A percentile compares a stretch with the other conserved stretches of the same genome.
These are phyloP conservation scores for Margaritispora aquatica DNA, from an alignment of 495 filamentous ascomycete genomes.

Conservation along the genomic window DNA sequence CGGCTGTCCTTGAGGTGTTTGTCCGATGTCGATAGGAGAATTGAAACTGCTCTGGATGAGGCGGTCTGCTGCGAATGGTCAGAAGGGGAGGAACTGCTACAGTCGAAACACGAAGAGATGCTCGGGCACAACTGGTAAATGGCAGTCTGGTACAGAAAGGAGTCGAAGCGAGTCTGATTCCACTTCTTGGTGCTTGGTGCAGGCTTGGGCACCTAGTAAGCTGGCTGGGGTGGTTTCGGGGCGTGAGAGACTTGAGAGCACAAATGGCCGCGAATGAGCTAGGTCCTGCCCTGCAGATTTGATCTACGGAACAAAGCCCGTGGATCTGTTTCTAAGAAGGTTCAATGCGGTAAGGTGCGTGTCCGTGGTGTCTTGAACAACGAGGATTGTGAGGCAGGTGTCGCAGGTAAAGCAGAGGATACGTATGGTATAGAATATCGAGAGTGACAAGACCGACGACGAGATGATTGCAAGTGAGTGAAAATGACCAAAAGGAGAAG, in stretches of 20 bases:
- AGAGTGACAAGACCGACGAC: neutral
- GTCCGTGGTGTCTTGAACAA: neutral
- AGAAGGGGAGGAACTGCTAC: neutral
- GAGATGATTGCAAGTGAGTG: too few species aligned
- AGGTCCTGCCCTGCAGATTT: constrained; percentile 12
- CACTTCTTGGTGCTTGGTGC: neutral
- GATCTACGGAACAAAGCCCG: constrained; percentile 20
- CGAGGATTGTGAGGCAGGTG: neutral
- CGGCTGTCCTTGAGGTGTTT: constrained; percentile 2
- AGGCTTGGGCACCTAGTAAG: too few species aligned
- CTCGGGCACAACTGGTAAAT: too few species aligned
- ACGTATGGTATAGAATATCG: neutral
- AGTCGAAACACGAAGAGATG: constrained; percentile 11
- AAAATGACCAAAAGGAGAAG: neutral
- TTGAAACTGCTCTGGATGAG: constrained; percentile 10
- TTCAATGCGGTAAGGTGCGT: neutral
- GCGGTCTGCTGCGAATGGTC: constrained; percentile 1
- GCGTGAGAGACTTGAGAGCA: too few species aligned
- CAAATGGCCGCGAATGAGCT: constrained; percentile 9
- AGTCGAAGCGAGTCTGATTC: constrained; percentile 1
- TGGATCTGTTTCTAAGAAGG: neutral
- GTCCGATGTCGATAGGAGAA: neutral
- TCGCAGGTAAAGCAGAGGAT: neutral
- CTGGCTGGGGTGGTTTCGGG: neutral
- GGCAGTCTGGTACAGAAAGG: too few species aligned